Evolutionary conservation across 2,329 filamentous ascomycete genomes (phyloP).

Genomic region (Sclerotinia glacialis): DNA sequence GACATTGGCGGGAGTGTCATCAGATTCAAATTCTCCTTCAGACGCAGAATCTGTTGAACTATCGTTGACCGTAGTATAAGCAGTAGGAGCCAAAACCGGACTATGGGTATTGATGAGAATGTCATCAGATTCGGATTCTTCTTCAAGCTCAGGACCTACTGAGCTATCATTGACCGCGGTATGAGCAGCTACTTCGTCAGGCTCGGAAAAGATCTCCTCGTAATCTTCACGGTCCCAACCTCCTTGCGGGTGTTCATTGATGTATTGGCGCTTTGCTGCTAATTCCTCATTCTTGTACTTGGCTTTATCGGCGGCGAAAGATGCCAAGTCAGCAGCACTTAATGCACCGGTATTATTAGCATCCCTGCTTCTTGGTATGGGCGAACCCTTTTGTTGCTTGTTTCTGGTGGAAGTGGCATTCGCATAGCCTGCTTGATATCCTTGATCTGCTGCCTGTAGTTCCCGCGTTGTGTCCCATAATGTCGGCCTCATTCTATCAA

Average conservation of each 20-base stretch:
- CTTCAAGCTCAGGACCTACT: neutral
- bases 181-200: neutral
- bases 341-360: neutral
- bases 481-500: too few species aligned
- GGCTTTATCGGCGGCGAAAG: neutral
- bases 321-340: neutral
- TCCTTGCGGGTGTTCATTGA: neutral
- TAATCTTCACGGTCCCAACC: neutral
- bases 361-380: rapidly evolving
- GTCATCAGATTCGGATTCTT: neutral
- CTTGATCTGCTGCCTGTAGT: too few species aligned
- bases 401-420: neutral
- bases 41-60: neutral
- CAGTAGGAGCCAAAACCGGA: too few species aligned
- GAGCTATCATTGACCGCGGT: too few species aligned
- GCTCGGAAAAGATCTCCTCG: neutral
- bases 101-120: too few species aligned
- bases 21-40: too few species aligned
- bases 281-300: neutral
- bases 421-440: too few species aligned
- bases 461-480: too few species aligned
- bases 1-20: too few species aligned
- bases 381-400: too few species aligned
- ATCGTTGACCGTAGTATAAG: too few species aligned
- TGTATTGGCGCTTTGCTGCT: neutral